phyloP scores from a whole-genome alignment of 371 early-diverging fungal genomes.

The Sporodiniella umbellata region DNA sequence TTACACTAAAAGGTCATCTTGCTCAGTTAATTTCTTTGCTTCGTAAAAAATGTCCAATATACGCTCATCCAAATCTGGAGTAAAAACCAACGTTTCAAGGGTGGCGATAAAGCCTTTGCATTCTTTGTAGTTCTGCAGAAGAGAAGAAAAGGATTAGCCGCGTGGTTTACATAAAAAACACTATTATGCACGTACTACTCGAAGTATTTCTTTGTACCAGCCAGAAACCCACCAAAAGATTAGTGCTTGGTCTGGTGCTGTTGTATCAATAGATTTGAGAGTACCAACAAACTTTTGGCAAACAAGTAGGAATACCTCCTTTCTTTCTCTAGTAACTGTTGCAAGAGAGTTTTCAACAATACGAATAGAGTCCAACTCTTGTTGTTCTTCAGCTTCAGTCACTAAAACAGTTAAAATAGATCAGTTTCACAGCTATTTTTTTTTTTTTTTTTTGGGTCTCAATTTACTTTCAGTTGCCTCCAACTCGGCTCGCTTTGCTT shows the following conservation, averaged over 20 bases:
- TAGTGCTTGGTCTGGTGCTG: slow-evolving; percentile 38
- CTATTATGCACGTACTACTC: slow-evolving; percentile 39
- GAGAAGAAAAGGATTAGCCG: slow-evolving; percentile 1
- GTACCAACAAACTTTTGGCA: slow-evolving; percentile 71
- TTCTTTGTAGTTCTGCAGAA: slow-evolving; percentile 59
- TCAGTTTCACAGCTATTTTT: too few relatives aligned
- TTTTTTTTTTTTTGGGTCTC: not conserved
- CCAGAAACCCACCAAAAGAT: slow-evolving; percentile 77
- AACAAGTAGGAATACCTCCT: slow-evolving; percentile 73
- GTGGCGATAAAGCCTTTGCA: slow-evolving; percentile 59
- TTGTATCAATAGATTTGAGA: slow-evolving; percentile 43
- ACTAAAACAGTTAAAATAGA: slow-evolving; percentile 8
- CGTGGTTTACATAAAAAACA: not conserved
- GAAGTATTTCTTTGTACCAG: slow-evolving; percentile 78
- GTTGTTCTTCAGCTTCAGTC: slow-evolving; percentile 45
- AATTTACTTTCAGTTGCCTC: slow-evolving; percentile 32
- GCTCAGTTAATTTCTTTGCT: slow-evolving; percentile 21
- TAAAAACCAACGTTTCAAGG: slow-evolving; percentile 71
- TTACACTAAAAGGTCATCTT: slow-evolving; percentile 1
- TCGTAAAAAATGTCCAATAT: slow-evolving; percentile 56
- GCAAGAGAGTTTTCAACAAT: slow-evolving; percentile 62
- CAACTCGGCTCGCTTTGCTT: slow-evolving; percentile 23
- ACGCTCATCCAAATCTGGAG: slow-evolving; percentile 53
- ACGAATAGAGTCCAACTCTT: slow-evolving; percentile 52
- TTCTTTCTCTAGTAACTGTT: slow-evolving; percentile 74